Conservation (phyloP, 495 filamentous ascomycete genomes). For the Trichocladium uniseriatum region DNA sequence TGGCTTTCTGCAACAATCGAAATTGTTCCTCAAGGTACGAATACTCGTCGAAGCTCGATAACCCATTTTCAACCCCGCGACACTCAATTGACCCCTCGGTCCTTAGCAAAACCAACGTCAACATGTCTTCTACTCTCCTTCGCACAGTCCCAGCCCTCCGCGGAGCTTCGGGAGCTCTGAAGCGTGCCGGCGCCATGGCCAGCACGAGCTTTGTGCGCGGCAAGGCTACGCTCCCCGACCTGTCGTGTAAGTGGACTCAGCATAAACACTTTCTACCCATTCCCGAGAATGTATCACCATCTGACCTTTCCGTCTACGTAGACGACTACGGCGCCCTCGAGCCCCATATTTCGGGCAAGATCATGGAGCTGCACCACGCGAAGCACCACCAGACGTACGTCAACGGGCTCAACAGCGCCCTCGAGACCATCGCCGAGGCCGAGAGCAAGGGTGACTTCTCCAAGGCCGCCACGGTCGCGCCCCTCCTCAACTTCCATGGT, state of each 20-base stretch:
- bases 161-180: constrained; percentile 29
- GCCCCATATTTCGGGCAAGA: constrained; percentile 87
- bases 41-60: too few relatives aligned
- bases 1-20: too few relatives aligned
- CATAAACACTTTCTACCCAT: too few relatives aligned
- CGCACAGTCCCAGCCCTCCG: constrained; percentile 39
- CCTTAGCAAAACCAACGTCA: constrained; percentile 5
- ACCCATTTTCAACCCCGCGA: background rate
- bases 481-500: constrained; percentile 92
- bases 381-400: constrained; percentile 78
- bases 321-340: constrained; percentile 90
- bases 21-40: too few relatives aligned
- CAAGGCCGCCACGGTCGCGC: constrained; percentile 70
- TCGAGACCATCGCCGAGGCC: constrained; percentile 53
- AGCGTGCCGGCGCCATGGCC: constrained; percentile 48
- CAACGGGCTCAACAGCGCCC: constrained; percentile 56
- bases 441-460: constrained; percentile 49
- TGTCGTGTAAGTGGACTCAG: constrained; percentile 72
- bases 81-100: constrained; percentile 12
- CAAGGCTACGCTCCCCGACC: constrained; percentile 89
- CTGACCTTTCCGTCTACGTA: constrained; percentile 18
- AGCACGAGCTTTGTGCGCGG: constrained; percentile 67
- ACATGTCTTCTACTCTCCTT: constrained; percentile 45
- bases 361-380: constrained; percentile 90
- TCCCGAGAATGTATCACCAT: too few relatives aligned